Evolutionary conservation across 2,329 filamentous ascomycete genomes (phyloP).

Genomic region (Pseudogymnoascus verrucosus): DNA sequence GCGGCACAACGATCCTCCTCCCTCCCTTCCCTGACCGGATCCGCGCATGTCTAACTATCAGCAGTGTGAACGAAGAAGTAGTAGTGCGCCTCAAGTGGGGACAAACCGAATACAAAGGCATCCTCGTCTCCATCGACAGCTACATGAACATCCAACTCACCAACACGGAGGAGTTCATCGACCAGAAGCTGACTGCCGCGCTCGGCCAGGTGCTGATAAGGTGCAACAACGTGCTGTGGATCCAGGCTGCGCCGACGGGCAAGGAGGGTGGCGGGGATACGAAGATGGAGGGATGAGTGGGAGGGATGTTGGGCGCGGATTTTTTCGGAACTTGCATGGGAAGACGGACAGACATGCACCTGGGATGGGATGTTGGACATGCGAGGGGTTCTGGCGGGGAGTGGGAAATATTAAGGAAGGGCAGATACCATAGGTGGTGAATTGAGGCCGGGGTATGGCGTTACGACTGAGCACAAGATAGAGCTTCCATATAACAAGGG

Average conservation of each 20-base stretch:
- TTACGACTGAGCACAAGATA: slow-evolving; percentile 6
- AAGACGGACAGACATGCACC: background rate
- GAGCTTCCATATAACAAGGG: slow-evolving; percentile 1
- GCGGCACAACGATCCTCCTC: background rate
- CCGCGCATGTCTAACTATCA: background rate
- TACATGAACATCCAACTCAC: slow-evolving; percentile 98
- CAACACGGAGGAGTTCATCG: slow-evolving; percentile 85
- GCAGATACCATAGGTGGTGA: slow-evolving; percentile 2
- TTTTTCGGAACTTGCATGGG: background rate
- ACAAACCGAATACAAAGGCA: slow-evolving; percentile 93
- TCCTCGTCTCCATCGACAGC: slow-evolving; percentile 84
- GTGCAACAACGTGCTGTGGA: slow-evolving; percentile 98
- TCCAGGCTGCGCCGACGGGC: slow-evolving; percentile 51
- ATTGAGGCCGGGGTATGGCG: slow-evolving; percentile 5
- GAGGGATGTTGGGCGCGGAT: background rate
- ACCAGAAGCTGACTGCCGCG: slow-evolving; percentile 74
- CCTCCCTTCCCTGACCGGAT: background rate
- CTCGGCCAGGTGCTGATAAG: slow-evolving; percentile 90
- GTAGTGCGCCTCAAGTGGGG: slow-evolving; percentile 95
- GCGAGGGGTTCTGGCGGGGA: background rate
- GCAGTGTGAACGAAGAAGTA: slow-evolving; percentile 80
- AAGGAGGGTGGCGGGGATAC: slow-evolving; percentile 40
- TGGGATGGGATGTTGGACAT: background rate
- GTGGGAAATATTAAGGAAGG: background rate
- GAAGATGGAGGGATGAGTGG: slow-evolving; percentile 45